Base-by-base conservation (phyloP, 2,329 filamentous ascomycete genomes). In the Alternaria conjuncta region DNA sequence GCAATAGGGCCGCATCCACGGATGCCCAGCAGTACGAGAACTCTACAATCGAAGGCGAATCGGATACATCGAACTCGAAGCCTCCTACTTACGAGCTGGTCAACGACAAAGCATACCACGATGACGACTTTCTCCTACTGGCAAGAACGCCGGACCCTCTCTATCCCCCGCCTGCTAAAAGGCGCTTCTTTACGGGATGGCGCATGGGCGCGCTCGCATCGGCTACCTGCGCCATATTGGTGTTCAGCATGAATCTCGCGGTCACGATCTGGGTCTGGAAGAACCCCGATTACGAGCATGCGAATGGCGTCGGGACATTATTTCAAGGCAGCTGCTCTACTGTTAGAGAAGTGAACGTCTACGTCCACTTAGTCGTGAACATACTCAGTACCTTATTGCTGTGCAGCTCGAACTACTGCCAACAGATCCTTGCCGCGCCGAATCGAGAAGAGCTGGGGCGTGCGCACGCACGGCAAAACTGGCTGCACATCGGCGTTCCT, bases 341-440 rank as follows among this genome's bases (percentile, higher is more conserved):
- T 36, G 32, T 36, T 36, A 2, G 32, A 10, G 15, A 36, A 36
- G 2, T 3, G 32, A 45, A 45, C 28, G 30, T 53, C 18, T 21
- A 20, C n/a, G 12, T 83, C 1, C 85, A 87, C 71, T 66, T 86
- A 13, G 53, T 80, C 1, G 82, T 87, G 67, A 87, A 87, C 71
- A 61, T 78, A 0, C 70, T 85, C 20, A 81, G 81, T 30, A 76
- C 74, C 2, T 47, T 74, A 10, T 45, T 77, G 1, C 62, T 76
- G 3, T 63, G 59, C 8, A 68, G 68, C 5, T 73, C 69, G 46
- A 77, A 73, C 47, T 75, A 73, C 47, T 66, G 68, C 23, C 75
- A 76, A 73, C 73, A 77, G 32, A 68, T 71, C 3, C 55, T 77
- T 9, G 63, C 60, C 23, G 66, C 73, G 2, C 74, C 73, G 1